A percentile compares a stretch with the other conserved stretches of the same genome.
Conservation (phyloP, 257 asterid genomes). For the Paraleonurus japonicus region DNA sequence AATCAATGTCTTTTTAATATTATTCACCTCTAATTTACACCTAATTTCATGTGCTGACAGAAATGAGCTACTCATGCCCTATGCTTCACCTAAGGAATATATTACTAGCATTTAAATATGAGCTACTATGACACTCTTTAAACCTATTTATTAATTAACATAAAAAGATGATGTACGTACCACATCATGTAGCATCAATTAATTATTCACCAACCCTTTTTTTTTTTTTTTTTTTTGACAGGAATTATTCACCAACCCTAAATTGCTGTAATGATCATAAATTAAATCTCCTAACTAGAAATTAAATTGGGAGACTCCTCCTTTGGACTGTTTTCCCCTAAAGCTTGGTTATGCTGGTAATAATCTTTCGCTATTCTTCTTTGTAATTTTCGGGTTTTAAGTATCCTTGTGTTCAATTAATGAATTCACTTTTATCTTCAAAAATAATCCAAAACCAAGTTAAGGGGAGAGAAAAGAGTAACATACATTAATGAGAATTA, state of each 20-base stretch:
- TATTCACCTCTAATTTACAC: background rate
- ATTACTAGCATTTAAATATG: background rate
- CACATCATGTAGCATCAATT: constrained; percentile 8
- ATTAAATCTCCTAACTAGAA: background rate
- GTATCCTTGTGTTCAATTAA: too few species aligned
- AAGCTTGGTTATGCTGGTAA: too few species aligned
- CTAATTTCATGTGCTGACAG: constrained; percentile 23
- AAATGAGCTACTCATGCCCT: background rate
- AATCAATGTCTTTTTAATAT: background rate
- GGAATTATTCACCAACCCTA: background rate
- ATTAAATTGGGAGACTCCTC: too few species aligned
- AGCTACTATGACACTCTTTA: background rate
- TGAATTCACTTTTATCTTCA: too few species aligned
- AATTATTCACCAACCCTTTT: constrained; percentile 1
- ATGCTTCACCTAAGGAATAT: background rate
- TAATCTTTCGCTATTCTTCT: too few species aligned
- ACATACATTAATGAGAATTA: too few species aligned
- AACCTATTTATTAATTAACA: background rate
- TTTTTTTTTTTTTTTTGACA: too few species aligned
- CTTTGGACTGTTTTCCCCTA: too few species aligned
- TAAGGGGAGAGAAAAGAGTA: too few species aligned
- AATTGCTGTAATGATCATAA: background rate
- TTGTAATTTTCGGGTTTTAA: too few species aligned
- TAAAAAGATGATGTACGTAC: background rate
- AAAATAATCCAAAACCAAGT: too few species aligned